These are phyloP conservation scores for Cyathus striatus DNA, from an alignment of 768 basidiomycete species.

Conservation along the genomic window DNA sequence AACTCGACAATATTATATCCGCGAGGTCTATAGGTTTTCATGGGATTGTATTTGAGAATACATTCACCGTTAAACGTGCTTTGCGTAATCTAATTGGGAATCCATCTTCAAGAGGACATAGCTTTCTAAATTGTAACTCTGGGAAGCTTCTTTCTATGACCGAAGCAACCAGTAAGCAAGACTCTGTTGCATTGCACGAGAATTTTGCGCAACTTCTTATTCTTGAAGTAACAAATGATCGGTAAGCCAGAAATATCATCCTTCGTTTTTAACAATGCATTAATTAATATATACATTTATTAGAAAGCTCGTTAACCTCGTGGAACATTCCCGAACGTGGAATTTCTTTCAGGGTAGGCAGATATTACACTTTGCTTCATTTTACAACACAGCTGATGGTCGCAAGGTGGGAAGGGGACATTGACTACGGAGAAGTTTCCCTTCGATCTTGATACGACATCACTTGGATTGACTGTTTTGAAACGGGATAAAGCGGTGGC, in stretches of 20 bases:
- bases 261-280: not conserved
- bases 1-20: conserved; percentile 51
- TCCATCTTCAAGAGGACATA: conserved; percentile 35
- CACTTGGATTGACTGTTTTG: conserved; percentile 43
- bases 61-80: conserved; percentile 32
- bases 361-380: too few species aligned
- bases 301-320: conserved; percentile 40
- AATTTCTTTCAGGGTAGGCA: conserved; percentile 48
- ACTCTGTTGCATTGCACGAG: conserved; percentile 34
- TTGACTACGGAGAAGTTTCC: conserved; percentile 47
- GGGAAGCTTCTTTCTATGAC: conserved; percentile 40
- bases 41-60: conserved; percentile 46
- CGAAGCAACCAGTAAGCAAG: conserved; percentile 17
- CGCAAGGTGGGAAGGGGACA: conserved; percentile 26
- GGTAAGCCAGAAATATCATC: too few species aligned
- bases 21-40: conserved; percentile 53
- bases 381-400: too few species aligned
- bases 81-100: conserved; percentile 44
- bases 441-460: conserved; percentile 55
- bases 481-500: conserved; percentile 23
- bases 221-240: conserved; percentile 43
- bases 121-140: conserved; percentile 35
- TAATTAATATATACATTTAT: not conserved
- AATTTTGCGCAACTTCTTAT: conserved; percentile 60
- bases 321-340: conserved; percentile 38